Evolutionary conservation across 148 eudicot genomes (phyloP), one percentile per base, ranked within the genome.

Genomic region (Persicaria tinctoria): DNA sequence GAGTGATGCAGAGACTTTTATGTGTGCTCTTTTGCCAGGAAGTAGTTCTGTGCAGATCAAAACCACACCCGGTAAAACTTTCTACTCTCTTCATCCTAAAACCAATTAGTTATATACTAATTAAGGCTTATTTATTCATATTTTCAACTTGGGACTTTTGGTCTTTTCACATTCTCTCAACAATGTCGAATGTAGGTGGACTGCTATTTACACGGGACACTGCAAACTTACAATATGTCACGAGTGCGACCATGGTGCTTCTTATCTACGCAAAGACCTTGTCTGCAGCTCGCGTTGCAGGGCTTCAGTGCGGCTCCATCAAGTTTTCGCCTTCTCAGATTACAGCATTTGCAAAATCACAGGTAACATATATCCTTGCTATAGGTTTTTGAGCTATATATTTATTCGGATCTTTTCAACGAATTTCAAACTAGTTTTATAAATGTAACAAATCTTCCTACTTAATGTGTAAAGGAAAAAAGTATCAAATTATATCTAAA

Each of bases 11-110:
- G 97, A 93, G 76, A 88, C 94, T 23, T 93, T 91, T 75, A 84
- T 91, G 41, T 91, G 97, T 57, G 87, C 91, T 0, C 47, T 91
- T 62, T 83, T 91, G 86, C 94, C 94, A 4, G 92, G 86, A 75
- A 93, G 94, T 77, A 83, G 89, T 76, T 85, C 92, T 63, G 51
- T 75, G 62, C 90, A 90, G 76, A 72, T 91, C 74, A 83, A 64
- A 51, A 89, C 87, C 47, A 93, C 98, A 56, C 97, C 94, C n/a
- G 98, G 98, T 89, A 81, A 18, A 11, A 3, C 14, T 1, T 17
- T 4, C 4, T 0, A 51, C 16, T 51, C 55, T 11, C n/a, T 51
- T 13, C 27, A 23, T 23, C 1, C 27, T 23, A 23, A 23, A 23
- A 23, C 27, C 27, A 23, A 23, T 23, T 23, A 23, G 27, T 23